phyloP scores from a whole-genome alignment of 768 basidiomycete species.

The Tricholoma matsutake region DNA sequence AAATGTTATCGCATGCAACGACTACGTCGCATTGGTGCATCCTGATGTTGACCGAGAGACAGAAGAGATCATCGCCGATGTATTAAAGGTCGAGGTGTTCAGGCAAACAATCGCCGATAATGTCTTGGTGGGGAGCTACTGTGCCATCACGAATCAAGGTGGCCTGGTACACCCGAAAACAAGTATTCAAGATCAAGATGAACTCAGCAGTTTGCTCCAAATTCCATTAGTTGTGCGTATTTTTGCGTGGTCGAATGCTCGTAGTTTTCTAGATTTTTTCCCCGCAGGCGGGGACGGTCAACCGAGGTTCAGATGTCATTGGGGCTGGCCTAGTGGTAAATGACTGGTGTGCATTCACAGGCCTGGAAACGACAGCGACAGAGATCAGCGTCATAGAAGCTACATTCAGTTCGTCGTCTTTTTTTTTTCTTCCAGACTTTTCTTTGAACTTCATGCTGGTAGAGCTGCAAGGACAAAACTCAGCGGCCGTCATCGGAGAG shows the following conservation, averaged over 20 bases:
- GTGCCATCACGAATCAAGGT: constrained; percentile 93
- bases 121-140: constrained; percentile 95
- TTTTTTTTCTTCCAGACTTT: constrained; percentile 1
- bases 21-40: constrained; percentile 98
- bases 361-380: constrained; percentile 98
- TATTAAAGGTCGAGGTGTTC: constrained; percentile 98
- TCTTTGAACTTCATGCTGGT: constrained; percentile 5
- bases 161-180: constrained; percentile 98
- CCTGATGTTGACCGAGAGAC: constrained; percentile 98
- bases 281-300: constrained; percentile 90
- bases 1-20: constrained; percentile 98
- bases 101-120: constrained; percentile 96
- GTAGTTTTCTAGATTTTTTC: constrained; percentile 3
- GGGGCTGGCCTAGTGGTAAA: constrained; percentile 98
- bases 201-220: constrained; percentile 90
- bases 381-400: constrained; percentile 99
- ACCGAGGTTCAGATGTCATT: constrained; percentile 96
- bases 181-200: constrained; percentile 95
- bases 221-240: constrained; percentile 86
- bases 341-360: constrained; percentile 99
- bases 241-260: neutral
- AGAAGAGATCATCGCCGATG: constrained; percentile 99
- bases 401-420: constrained; percentile 67
- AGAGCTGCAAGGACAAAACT: constrained; percentile 86
- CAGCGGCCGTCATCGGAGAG: constrained; percentile 80